Evolutionary conservation across 73 alveolate genomes (phyloP).

Genomic region (Paraurostyla sp.): DNA sequence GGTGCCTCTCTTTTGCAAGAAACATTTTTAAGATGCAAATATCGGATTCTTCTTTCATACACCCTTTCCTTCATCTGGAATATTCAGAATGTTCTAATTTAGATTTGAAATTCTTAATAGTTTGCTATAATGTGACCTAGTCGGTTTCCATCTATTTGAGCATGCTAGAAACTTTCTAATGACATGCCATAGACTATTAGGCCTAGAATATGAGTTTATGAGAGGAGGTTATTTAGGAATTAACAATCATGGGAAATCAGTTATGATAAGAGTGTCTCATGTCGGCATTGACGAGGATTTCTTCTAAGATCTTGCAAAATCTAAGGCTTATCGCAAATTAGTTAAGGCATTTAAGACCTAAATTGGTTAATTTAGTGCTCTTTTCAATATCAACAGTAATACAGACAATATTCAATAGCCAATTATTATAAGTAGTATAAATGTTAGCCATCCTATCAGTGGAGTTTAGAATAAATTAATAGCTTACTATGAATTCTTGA

Average conservation of each 20-base stretch:
- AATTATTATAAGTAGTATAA: slow-evolving; percentile 66
- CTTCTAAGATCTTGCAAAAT: slow-evolving; percentile 55
- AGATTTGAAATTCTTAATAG: slow-evolving; percentile 77
- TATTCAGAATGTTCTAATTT: slow-evolving; percentile 66
- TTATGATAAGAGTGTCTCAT: slow-evolving; percentile 83
- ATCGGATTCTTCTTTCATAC: slow-evolving; percentile 78
- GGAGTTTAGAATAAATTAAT: slow-evolving; percentile 72
- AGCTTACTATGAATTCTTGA: slow-evolving; percentile 72
- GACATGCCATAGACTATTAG: slow-evolving; percentile 85
- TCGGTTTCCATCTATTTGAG: slow-evolving; percentile 91
- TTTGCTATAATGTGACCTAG: slow-evolving; percentile 85
- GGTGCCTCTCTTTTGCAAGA: slow-evolving; percentile 32
- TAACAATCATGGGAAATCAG: slow-evolving; percentile 84
- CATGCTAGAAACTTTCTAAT: slow-evolving; percentile 89
- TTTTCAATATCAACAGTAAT: too few species aligned
- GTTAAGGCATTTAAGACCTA: background rate
- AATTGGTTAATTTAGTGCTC: slow-evolving; percentile 11
- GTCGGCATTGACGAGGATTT: slow-evolving; percentile 80
- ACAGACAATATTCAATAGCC: background rate
- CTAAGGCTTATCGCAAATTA: background rate
- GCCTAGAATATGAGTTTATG: slow-evolving; percentile 82
- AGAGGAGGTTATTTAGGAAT: slow-evolving; percentile 90
- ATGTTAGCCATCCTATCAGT: slow-evolving; percentile 67
- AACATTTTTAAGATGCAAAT: slow-evolving; percentile 62
- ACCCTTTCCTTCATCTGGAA: slow-evolving; percentile 82